phyloP scores from a whole-genome alignment of 2,329 filamentous ascomycete species.

The Neopestalotiopsis rosae region DNA sequence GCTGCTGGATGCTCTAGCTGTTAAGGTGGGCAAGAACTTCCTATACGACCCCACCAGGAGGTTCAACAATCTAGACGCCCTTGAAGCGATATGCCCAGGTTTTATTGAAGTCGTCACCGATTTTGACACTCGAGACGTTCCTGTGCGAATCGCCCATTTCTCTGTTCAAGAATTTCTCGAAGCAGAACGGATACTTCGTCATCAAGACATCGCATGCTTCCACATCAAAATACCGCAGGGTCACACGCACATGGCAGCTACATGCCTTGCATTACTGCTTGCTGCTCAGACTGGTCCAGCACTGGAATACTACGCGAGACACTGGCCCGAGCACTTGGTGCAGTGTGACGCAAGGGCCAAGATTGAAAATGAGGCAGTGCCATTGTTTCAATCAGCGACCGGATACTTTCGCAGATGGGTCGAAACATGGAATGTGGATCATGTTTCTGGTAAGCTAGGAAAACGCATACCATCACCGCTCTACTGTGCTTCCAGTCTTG shows the following conservation, averaged over 20 bases:
- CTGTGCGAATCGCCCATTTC: conserved; percentile 15
- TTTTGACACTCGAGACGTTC: background rate
- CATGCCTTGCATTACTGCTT: conserved; percentile 8
- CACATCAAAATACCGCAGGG: background rate
- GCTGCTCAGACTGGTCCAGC: background rate
- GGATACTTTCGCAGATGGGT: too few relatives aligned
- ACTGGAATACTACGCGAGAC: too few relatives aligned
- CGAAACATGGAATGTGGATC: too few relatives aligned
- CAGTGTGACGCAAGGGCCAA: too few relatives aligned
- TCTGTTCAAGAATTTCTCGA: conserved; percentile 17
- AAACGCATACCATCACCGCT: too few relatives aligned
- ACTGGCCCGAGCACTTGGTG: too few relatives aligned
- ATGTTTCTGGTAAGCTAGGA: too few relatives aligned
- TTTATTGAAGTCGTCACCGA: conserved; percentile 9
- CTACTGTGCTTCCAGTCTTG: too few relatives aligned
- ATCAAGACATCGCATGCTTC: background rate
- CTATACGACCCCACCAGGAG: background rate
- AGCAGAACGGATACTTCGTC: background rate
- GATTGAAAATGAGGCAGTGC: too few relatives aligned
- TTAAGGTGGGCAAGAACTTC: background rate
- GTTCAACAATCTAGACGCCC: background rate
- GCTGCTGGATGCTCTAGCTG: conserved; percentile 9
- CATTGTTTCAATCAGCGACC: too few relatives aligned
- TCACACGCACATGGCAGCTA: background rate
- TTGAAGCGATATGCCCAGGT: conserved; percentile 6